A percentile compares a stretch with the other conserved stretches of the same genome.
phyloP scores from a whole-genome alignment of 257 asterid species.

The Thymus quinquecostatus region DNA sequence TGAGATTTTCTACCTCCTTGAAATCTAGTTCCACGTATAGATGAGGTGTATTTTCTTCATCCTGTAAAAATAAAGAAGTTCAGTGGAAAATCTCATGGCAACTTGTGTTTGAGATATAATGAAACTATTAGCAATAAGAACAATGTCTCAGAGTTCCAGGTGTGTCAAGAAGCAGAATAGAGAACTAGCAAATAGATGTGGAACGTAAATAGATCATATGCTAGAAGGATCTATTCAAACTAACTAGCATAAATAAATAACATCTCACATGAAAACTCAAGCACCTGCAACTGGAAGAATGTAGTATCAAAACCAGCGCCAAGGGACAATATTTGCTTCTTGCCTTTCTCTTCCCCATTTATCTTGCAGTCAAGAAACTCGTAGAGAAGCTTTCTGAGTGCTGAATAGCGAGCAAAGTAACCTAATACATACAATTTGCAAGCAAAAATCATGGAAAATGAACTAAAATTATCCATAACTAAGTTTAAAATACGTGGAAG shows the following conservation, averaged over 20 bases:
- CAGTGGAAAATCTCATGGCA: conserved; percentile 9
- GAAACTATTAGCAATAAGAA: conserved; percentile 15
- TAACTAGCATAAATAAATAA: conserved; percentile 27
- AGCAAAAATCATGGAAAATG: conserved; percentile 28
- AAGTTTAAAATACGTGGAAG: conserved; percentile 27
- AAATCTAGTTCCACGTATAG: conserved; percentile 91
- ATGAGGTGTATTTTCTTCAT: conserved; percentile 88
- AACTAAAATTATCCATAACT: conserved; percentile 2
- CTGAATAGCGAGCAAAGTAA: conserved; percentile 94
- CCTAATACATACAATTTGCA: conserved; percentile 49
- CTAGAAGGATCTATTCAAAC: conserved; percentile 21
- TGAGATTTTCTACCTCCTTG: conserved; percentile 64
- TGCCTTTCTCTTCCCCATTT: conserved; percentile 43
- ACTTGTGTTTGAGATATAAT: conserved; percentile 1
- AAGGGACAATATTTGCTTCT: conserved; percentile 87
- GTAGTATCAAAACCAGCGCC: conserved; percentile 99
- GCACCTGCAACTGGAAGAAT: conserved; percentile 90
- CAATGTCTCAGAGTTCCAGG: conserved; percentile 1
- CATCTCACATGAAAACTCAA: conserved; percentile 40
- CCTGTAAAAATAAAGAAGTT: conserved; percentile 57
- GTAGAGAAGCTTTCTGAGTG: conserved; percentile 71
- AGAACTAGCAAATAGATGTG: conserved; percentile 12
- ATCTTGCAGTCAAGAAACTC: conserved; percentile 71
- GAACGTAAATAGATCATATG: conserved; percentile 11
- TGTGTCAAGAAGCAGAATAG: conserved; percentile 16